Evolutionary conservation across 2,329 filamentous ascomycete genomes (phyloP).

Genomic region (Pseudopithomyces maydicus): DNA sequence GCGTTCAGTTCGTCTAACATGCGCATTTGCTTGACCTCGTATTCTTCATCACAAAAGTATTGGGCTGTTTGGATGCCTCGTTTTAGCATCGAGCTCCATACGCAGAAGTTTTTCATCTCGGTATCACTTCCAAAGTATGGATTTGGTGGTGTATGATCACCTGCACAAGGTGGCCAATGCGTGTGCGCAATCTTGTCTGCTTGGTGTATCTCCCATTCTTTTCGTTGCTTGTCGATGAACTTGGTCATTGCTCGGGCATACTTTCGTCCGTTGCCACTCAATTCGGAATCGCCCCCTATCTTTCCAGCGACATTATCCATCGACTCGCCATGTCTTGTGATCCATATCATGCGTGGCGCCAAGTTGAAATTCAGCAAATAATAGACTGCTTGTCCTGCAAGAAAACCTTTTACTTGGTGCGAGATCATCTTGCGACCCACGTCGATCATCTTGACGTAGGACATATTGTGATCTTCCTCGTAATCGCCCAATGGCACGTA

Average conservation of each 20-base stretch:
- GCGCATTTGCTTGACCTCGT: slow-evolving; percentile 95
- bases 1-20: slow-evolving; percentile 97
- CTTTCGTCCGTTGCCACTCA: slow-evolving; percentile 78
- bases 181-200: slow-evolving; percentile 75
- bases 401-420: slow-evolving; percentile 87
- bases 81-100: slow-evolving; percentile 97
- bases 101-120: slow-evolving; percentile 85
- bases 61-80: slow-evolving; percentile 87
- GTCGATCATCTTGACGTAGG: slow-evolving; percentile 98
- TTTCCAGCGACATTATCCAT: slow-evolving; percentile 84
- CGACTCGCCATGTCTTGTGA: slow-evolving; percentile 93
- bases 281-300: slow-evolving; percentile 85
- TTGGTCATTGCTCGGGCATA: slow-evolving; percentile 80
- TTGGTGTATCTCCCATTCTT: slow-evolving; percentile 82
- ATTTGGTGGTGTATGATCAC: slow-evolving; percentile 93
- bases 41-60: slow-evolving; percentile 89
- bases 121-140: slow-evolving; percentile 67
- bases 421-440: slow-evolving; percentile 93
- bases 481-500: slow-evolving; percentile 90
- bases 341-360: slow-evolving; percentile 95
- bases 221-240: slow-evolving; percentile 82
- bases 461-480: slow-evolving; percentile 87
- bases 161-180: slow-evolving; percentile 86
- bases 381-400: slow-evolving; percentile 89
- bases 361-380: slow-evolving; percentile 98